phyloP scores from a whole-genome alignment of 495 filamentous ascomycete species.

The Hypomontagnella submonticulosa region DNA sequence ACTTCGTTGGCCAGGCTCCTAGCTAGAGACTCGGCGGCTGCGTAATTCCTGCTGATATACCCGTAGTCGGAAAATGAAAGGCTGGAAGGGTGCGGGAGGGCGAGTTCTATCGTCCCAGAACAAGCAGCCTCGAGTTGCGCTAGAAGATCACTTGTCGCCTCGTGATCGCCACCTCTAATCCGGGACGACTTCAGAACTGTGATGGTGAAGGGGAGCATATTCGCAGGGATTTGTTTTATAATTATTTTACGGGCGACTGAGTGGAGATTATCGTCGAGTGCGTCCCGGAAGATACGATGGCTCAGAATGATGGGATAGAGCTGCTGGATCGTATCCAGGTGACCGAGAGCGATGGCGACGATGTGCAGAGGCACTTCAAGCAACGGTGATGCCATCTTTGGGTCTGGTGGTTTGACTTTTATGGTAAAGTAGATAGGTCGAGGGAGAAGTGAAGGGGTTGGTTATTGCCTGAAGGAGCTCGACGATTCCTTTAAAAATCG shows the following conservation, averaged over 20 bases:
- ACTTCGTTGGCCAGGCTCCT: neutral
- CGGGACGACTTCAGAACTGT: neutral
- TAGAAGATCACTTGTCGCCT: neutral
- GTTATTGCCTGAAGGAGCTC: too few species aligned
- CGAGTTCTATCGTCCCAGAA: neutral
- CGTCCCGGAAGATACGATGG: conserved; percentile 4
- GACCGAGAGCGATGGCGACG: neutral
- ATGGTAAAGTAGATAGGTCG: too few species aligned
- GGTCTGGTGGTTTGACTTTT: too few species aligned
- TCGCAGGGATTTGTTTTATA: neutral
- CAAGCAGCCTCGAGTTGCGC: neutral
- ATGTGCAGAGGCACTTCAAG: neutral
- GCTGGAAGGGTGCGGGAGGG: neutral
- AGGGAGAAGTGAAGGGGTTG: too few species aligned
- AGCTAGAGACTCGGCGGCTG: neutral
- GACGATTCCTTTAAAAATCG: too few species aligned
- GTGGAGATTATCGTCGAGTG: conserved; percentile 1
- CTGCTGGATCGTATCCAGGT: neutral
- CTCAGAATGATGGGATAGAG: neutral
- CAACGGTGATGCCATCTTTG: neutral
- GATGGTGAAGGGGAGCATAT: neutral
- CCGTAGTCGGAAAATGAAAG: neutral
- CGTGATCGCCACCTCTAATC: neutral
- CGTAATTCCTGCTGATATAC: neutral
- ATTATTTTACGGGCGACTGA: conserved; percentile 1